Evolutionary conservation across 2,329 filamentous ascomycete genomes (phyloP).

Genomic region (Xylogone sp.): DNA sequence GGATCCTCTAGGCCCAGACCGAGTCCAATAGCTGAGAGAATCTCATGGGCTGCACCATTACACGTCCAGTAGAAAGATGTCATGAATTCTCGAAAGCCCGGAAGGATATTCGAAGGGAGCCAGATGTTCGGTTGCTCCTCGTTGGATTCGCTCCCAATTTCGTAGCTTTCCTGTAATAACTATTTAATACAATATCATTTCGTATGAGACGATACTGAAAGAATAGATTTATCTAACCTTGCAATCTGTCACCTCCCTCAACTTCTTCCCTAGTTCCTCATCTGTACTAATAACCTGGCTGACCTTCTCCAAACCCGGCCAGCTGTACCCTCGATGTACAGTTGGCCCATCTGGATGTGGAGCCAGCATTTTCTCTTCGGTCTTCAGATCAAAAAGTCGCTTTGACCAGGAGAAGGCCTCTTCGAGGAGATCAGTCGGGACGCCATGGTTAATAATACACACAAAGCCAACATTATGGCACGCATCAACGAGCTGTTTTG

Average conservation of each 20-base stretch:
- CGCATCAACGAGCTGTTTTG: slow-evolving; percentile 35
- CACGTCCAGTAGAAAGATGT: slow-evolving; percentile 45
- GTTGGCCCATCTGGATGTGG: slow-evolving; percentile 44
- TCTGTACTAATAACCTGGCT: slow-evolving; percentile 40
- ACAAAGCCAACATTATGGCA: slow-evolving; percentile 43
- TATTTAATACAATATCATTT: slow-evolving; percentile 3
- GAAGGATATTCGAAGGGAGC: slow-evolving; percentile 40
- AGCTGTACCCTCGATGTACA: slow-evolving; percentile 52
- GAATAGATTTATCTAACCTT: slow-evolving; percentile 46
- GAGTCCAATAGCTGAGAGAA: slow-evolving; percentile 41
- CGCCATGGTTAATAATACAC: slow-evolving; percentile 44
- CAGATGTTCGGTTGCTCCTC: slow-evolving; percentile 44
- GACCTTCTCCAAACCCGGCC: slow-evolving; percentile 50
- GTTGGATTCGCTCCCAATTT: slow-evolving; percentile 45
- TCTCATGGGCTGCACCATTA: slow-evolving; percentile 36
- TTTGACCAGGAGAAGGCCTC: slow-evolving; percentile 41
- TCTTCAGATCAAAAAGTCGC: slow-evolving; percentile 39
- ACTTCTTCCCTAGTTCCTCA: slow-evolving; percentile 34
- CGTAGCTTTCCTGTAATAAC: slow-evolving; percentile 45
- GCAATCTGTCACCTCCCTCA: slow-evolving; percentile 44
- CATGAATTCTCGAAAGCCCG: slow-evolving; percentile 44
- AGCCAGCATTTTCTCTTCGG: slow-evolving; percentile 43
- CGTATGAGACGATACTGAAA: too few relatives aligned
- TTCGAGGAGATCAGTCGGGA: slow-evolving; percentile 33
- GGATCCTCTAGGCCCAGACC: slow-evolving; percentile 44